These are phyloP conservation scores for Nicotiana obtusifolia DNA, from an alignment of 257 asterid genomes.

Conservation along the genomic window DNA sequence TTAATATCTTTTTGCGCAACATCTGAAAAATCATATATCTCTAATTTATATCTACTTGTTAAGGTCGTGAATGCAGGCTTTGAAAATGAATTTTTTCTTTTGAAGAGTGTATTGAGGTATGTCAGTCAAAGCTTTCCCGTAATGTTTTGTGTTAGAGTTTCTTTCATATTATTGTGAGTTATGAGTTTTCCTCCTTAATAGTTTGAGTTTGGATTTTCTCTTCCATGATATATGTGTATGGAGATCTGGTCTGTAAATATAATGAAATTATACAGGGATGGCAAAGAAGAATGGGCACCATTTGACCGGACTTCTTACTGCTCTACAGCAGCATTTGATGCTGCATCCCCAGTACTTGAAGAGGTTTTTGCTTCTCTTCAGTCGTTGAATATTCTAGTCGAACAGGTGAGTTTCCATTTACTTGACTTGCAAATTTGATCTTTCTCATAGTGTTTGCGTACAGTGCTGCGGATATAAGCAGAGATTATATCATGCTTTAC, in stretches of 20 bases:
- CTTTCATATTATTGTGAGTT: conserved; percentile 28
- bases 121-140: conserved; percentile 9
- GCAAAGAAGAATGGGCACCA: conserved; percentile 84
- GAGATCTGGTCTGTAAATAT: background rate
- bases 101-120: conserved; percentile 55
- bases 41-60: conserved; percentile 23
- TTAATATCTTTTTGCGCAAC: background rate
- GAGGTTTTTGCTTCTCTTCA: conserved; percentile 64
- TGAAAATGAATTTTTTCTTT: conserved; percentile 77
- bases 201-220: conserved; percentile 6
- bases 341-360: conserved; percentile 68
- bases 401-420: conserved; percentile 52
- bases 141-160: background rate
- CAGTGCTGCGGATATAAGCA: background rate
- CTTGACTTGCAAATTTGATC: background rate
- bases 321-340: conserved; percentile 67
- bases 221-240: background rate
- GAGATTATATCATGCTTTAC: background rate
- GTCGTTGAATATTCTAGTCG: conserved; percentile 71
- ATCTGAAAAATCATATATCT: background rate
- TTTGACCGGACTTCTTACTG: conserved; percentile 70
- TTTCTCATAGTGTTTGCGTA: background rate
- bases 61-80: conserved; percentile 94
- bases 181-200: conserved; percentile 7
- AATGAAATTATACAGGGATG: conserved; percentile 44